These are phyloP conservation scores for Trichosanthes cucumerina DNA, from an alignment of 306 rosid genomes.

Conservation along the genomic window DNA sequence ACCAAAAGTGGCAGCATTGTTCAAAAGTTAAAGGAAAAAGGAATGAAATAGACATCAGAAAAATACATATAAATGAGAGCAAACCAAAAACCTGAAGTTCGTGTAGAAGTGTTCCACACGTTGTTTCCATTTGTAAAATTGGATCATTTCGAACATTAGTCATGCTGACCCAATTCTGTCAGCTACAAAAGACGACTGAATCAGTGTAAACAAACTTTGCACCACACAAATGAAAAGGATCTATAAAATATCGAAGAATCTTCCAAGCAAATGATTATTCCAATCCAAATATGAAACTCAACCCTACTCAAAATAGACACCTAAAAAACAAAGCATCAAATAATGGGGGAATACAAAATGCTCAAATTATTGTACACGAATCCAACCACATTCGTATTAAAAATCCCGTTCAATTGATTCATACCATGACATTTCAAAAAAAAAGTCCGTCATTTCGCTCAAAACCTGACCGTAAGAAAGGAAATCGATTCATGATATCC, in stretches of 20 bases:
- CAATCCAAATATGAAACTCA: neutral
- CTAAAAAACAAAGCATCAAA: neutral
- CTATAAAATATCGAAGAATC: neutral
- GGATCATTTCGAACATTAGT: conserved; percentile 26
- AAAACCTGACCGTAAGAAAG: neutral
- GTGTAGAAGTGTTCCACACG: conserved; percentile 35
- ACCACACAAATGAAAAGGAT: neutral
- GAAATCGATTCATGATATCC: neutral
- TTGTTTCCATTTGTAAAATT: conserved; percentile 34
- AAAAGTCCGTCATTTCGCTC: neutral
- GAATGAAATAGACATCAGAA: neutral
- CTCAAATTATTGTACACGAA: neutral
- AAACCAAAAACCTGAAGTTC: conserved; percentile 53
- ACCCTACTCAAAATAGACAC: neutral
- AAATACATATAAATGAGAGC: neutral
- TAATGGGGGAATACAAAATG: neutral
- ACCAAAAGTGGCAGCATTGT: neutral
- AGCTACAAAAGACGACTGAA: neutral
- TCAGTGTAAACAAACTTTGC: neutral
- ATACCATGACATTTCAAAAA: neutral
- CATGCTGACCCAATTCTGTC: conserved; percentile 22
- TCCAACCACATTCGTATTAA: neutral
- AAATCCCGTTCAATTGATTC: neutral
- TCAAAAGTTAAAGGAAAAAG: neutral
- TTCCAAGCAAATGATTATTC: neutral